These are phyloP conservation scores for Serendipita indica DNA, from an alignment of 768 basidiomycete genomes.

Conservation along the genomic window DNA sequence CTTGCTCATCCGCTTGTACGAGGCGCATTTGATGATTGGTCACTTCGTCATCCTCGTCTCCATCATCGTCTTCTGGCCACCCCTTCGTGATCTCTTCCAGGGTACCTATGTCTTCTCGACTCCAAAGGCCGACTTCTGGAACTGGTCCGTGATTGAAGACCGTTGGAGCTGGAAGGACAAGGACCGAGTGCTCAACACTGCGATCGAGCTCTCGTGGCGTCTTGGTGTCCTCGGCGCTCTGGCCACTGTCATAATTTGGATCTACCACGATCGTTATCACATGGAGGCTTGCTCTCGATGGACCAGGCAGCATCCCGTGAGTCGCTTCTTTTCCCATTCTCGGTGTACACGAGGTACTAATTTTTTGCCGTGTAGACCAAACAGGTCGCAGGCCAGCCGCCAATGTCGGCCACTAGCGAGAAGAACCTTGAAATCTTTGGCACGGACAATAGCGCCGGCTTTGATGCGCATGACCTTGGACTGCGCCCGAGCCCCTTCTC, in stretches of 20 bases:
- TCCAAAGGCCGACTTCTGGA: constrained; percentile 9
- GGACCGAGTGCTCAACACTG: constrained; percentile 4
- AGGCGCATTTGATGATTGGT: constrained; percentile 20
- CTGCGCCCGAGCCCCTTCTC: constrained; percentile 11
- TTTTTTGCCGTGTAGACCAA: too few relatives aligned
- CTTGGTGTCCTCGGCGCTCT: constrained; percentile 3
- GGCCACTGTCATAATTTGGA: constrained; percentile 10
- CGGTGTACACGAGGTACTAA: constrained; percentile 11
- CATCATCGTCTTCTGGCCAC: constrained; percentile 10
- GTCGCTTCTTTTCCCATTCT: constrained; percentile 14
- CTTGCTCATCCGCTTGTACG: constrained; percentile 17
- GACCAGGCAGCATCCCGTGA: constrained; percentile 15
- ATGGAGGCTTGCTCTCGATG: constrained; percentile 14
- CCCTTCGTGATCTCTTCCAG: constrained; percentile 12
- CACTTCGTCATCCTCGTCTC: constrained; percentile 16
- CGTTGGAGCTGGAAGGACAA: constrained; percentile 9
- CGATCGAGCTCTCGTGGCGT: constrained; percentile 7
- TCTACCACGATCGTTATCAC: constrained; percentile 18
- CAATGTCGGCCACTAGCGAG: neutral
- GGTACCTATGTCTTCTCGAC: constrained; percentile 1
- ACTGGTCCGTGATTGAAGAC: constrained; percentile 1
- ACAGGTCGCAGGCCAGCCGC: neutral
- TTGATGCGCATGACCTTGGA: constrained; percentile 9
- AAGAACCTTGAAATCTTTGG: neutral
- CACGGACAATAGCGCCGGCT: constrained; percentile 8